phyloP scores from a whole-genome alignment of 257 asterid genomes.

The Coffea canephora region DNA sequence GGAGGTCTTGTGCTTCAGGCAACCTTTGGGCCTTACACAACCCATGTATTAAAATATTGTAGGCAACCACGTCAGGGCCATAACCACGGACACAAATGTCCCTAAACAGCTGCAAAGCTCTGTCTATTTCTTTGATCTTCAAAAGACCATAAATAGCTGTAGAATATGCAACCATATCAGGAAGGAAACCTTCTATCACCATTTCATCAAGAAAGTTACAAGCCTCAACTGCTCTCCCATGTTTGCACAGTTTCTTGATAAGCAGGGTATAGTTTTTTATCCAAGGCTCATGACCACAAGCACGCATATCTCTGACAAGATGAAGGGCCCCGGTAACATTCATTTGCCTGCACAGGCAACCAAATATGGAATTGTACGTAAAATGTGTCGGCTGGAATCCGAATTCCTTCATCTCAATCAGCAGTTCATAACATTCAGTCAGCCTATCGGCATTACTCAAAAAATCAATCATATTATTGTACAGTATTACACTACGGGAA shows the following conservation, averaged over 20 bases:
- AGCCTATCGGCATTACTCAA: conserved; percentile 59
- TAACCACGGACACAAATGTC: conserved; percentile 61
- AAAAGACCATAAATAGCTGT: conserved; percentile 67
- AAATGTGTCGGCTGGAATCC: conserved; percentile 72
- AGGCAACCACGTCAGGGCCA: conserved; percentile 73
- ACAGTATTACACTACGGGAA: conserved; percentile 55
- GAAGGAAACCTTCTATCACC: conserved; percentile 63
- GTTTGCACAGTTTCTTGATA: conserved; percentile 55
- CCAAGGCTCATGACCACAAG: conserved; percentile 79
- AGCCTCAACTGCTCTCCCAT: conserved; percentile 63
- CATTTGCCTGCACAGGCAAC: conserved; percentile 65
- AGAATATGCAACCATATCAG: conserved; percentile 75
- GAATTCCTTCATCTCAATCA: conserved; percentile 61
- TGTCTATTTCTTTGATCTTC: conserved; percentile 50
- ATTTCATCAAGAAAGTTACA: conserved; percentile 59
- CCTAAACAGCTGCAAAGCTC: conserved; percentile 58
- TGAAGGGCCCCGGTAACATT: conserved; percentile 60
- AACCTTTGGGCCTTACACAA: conserved; percentile 57
- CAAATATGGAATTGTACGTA: conserved; percentile 78
- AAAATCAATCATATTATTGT: conserved; percentile 56
- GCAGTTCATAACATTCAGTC: conserved; percentile 53
- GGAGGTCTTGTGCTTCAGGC: conserved; percentile 55
- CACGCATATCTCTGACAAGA: conserved; percentile 69
- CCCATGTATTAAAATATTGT: conserved; percentile 75
- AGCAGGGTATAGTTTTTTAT: conserved; percentile 76